Evolutionary conservation across 2,329 filamentous ascomycete species (phyloP).

Genomic region (Monilinia aucupariae): DNA sequence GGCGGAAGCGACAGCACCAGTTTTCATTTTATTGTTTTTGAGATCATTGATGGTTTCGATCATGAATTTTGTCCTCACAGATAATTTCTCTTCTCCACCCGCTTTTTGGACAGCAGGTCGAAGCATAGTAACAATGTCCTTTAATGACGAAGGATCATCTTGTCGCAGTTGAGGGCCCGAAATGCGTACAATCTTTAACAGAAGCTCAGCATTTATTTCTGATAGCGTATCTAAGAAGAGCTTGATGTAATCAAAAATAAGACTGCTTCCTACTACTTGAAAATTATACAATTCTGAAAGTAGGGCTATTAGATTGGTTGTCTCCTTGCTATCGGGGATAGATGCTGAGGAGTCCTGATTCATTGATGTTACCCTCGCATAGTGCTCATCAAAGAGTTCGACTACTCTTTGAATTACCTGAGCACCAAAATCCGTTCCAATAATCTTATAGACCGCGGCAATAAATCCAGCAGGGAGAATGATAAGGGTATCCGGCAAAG

Average conservation of each 20-base stretch:
- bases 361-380: slow-evolving; percentile 39
- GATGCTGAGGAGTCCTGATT: slow-evolving; percentile 28
- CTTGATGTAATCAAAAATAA: slow-evolving; percentile 88
- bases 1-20: slow-evolving; percentile 62
- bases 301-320: slow-evolving; percentile 73
- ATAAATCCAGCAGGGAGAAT: slow-evolving; percentile 88
- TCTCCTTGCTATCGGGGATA: slow-evolving; percentile 48
- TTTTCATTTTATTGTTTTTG: slow-evolving; percentile 88
- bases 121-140: slow-evolving; percentile 78
- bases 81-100: slow-evolving; percentile 67
- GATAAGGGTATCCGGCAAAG: slow-evolving; percentile 79
- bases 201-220: slow-evolving; percentile 81
- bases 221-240: slow-evolving; percentile 68
- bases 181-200: slow-evolving; percentile 77
- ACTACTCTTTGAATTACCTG: slow-evolving; percentile 76
- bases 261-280: slow-evolving; percentile 72
- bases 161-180: slow-evolving; percentile 77
- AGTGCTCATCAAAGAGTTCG: slow-evolving; percentile 64
- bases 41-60: slow-evolving; percentile 92
- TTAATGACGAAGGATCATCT: slow-evolving; percentile 82
- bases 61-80: slow-evolving; percentile 93
- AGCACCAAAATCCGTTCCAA: slow-evolving; percentile 85
- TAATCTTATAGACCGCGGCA: slow-evolving; percentile 77
- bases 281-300: slow-evolving; percentile 88
- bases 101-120: slow-evolving; percentile 64